These are phyloP conservation scores for Paramicrosporidium saccamoebae DNA, from an alignment of 371 early-diverging fungal species.

Conservation along the genomic window DNA sequence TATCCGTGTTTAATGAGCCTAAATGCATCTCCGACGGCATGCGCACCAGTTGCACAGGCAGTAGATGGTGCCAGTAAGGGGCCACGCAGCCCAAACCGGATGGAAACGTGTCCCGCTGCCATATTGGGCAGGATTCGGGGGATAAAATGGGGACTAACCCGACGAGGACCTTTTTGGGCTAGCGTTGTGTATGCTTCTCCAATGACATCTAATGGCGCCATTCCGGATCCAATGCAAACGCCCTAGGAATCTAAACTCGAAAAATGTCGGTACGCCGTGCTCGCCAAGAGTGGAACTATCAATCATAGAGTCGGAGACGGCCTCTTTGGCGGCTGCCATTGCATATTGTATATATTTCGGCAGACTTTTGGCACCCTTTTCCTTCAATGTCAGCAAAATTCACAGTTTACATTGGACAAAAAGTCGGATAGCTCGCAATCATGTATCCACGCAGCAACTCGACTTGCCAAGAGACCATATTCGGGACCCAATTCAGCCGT, in stretches of 20 bases:
- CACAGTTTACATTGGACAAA: constrained; percentile 1
- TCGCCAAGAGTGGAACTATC: too few relatives aligned
- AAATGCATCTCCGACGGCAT: constrained; percentile 68
- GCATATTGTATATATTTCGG: constrained; percentile 60
- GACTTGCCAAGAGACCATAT: not conserved
- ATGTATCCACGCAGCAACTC: not conserved
- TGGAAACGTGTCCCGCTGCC: constrained; percentile 71
- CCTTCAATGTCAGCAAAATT: constrained; percentile 3
- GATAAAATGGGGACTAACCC: constrained; percentile 60
- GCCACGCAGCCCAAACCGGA: constrained; percentile 43
- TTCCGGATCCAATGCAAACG: constrained; percentile 62
- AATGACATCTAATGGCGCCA: constrained; percentile 63
- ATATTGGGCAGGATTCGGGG: constrained; percentile 64
- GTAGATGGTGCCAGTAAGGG: constrained; percentile 72
- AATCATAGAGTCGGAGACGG: constrained; percentile 44
- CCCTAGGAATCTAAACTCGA: constrained; percentile 13
- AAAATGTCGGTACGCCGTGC: constrained; percentile 10
- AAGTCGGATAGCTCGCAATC: too few relatives aligned
- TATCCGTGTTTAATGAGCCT: constrained; percentile 65
- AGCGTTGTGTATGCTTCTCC: constrained; percentile 14
- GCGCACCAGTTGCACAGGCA: constrained; percentile 81
- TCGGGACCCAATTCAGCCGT: constrained; percentile 10
- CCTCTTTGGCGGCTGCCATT: constrained; percentile 44
- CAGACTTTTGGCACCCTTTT: constrained; percentile 40
- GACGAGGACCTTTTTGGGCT: constrained; percentile 29